phyloP scores from a whole-genome alignment of 805 yeast species.

The Allodekkera sacchari region DNA sequence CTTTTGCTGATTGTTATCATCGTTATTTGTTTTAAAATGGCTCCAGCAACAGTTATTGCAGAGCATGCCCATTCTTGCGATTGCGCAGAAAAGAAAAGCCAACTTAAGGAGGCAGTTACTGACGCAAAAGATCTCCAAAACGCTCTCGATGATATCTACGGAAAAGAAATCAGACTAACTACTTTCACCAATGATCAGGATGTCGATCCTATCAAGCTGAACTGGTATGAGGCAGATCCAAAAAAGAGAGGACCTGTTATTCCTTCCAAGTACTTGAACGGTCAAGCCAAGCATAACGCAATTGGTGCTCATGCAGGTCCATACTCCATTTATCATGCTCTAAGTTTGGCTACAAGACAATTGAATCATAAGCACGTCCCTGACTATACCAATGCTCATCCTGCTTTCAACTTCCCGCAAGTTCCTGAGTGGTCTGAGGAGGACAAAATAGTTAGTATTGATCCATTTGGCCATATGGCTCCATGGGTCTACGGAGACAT shows the following conservation, averaged over 20 bases:
- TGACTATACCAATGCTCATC: constrained; percentile 56
- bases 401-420: constrained; percentile 47
- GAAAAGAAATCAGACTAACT: constrained; percentile 33
- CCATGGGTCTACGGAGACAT: constrained; percentile 48
- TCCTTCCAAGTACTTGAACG: constrained; percentile 40
- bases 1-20: too few relatives aligned
- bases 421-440: constrained; percentile 48
- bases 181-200: constrained; percentile 46
- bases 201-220: constrained; percentile 37
- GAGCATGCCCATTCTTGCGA: constrained; percentile 1
- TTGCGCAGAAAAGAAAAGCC: constrained; percentile 18
- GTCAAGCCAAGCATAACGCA: constrained; percentile 47
- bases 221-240: constrained; percentile 47
- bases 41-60: constrained; percentile 3
- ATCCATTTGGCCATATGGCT: constrained; percentile 59
- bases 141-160: constrained; percentile 17
- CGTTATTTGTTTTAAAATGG: constrained; percentile 1
- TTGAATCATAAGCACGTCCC: constrained; percentile 44
- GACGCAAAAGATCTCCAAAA: constrained; percentile 43
- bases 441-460: constrained; percentile 55
- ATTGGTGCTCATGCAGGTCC: constrained; percentile 63
- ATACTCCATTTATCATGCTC: constrained; percentile 55
- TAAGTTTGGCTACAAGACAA: constrained; percentile 55
- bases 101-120: constrained; percentile 44
- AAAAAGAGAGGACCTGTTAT: constrained; percentile 48